Evolutionary conservation across 1,284 basidiomycete genomes (phyloP).

Genomic region (Ceratorhiza oryzae-sativae): DNA sequence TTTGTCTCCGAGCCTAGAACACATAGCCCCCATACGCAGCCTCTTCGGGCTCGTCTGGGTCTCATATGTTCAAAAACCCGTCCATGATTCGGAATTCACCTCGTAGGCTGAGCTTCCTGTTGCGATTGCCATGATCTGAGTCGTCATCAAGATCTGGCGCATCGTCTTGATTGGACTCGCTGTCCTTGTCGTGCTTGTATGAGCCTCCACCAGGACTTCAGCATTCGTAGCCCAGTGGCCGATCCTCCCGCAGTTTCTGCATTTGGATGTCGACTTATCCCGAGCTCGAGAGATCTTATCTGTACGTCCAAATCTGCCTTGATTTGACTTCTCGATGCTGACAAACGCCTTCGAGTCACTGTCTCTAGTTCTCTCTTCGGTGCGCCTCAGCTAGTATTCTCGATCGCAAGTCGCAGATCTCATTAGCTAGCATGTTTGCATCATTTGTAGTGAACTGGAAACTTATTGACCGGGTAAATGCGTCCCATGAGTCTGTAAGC

Average conservation of each 20-base stretch:
- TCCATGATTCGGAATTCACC: background rate
- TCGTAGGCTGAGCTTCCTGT: background rate
- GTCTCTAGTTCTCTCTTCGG: background rate
- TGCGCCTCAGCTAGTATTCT: background rate
- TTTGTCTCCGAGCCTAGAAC: background rate
- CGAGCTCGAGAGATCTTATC: background rate
- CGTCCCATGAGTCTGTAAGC: conserved; percentile 10
- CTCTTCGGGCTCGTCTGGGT: background rate
- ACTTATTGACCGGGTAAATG: conserved; percentile 13
- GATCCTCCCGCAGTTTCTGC: conserved; percentile 7
- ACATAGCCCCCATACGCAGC: background rate
- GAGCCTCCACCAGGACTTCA: background rate
- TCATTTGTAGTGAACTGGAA: background rate
- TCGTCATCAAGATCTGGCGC: too few species aligned
- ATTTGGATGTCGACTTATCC: background rate
- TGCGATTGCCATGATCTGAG: background rate
- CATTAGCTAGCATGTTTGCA: background rate
- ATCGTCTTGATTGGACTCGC: too few species aligned
- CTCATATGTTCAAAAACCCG: background rate
- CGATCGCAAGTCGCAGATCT: background rate
- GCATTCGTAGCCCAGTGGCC: conserved; percentile 9
- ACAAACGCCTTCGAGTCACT: background rate
- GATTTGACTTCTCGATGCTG: background rate
- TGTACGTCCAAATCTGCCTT: background rate
- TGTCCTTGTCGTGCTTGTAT: background rate